phyloP scores from a whole-genome alignment of 352 stramenopile species.

The Phytophthora niederhauseri region DNA sequence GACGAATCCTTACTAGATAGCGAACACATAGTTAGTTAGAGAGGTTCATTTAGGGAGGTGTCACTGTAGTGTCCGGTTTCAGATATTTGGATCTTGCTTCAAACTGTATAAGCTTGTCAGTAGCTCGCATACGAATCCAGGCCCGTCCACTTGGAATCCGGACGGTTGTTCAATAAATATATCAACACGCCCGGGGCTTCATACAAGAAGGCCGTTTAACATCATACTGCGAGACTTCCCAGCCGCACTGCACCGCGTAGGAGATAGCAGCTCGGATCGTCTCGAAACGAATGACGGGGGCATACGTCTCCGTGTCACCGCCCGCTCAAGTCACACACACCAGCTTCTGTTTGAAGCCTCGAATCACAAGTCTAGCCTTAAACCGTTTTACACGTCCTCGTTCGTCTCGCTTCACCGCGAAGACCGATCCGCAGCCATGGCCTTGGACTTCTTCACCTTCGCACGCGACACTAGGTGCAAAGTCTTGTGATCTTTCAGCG shows the following conservation, averaged over 20 bases:
- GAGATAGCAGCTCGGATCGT: conserved; percentile 15
- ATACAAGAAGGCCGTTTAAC: conserved; percentile 14
- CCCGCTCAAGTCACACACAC: conserved; percentile 28
- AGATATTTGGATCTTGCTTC: conserved; percentile 23
- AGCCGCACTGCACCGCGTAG: conserved; percentile 4
- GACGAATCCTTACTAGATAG: no score
- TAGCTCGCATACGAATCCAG: conserved; percentile 5
- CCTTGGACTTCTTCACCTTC: conserved; percentile 1
- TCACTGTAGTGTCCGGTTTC: conserved; percentile 18
- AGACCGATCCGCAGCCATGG: conserved; percentile 21
- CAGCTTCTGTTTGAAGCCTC: conserved; percentile 23
- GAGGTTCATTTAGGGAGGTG: no score
- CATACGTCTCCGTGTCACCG: conserved; percentile 23
- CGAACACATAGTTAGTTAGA: no score
- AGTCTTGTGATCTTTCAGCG: conserved; percentile 2
- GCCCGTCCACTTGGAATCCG: conserved; percentile 8
- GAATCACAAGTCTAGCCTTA: conserved; percentile 25
- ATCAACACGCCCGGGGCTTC: conserved; percentile 12
- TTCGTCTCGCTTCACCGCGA: conserved; percentile 21
- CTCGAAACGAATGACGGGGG: conserved; percentile 28
- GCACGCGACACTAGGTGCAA: conserved; percentile 12
- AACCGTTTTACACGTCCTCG: conserved; percentile 15
- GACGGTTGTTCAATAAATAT: conserved; percentile 25
- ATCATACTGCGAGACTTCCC: conserved; percentile 8
- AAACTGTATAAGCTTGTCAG: conserved; percentile 22